These are phyloP conservation scores for Luzula sylvatica DNA, from an alignment of 176 grass and related monocot species.

Conservation along the genomic window DNA sequence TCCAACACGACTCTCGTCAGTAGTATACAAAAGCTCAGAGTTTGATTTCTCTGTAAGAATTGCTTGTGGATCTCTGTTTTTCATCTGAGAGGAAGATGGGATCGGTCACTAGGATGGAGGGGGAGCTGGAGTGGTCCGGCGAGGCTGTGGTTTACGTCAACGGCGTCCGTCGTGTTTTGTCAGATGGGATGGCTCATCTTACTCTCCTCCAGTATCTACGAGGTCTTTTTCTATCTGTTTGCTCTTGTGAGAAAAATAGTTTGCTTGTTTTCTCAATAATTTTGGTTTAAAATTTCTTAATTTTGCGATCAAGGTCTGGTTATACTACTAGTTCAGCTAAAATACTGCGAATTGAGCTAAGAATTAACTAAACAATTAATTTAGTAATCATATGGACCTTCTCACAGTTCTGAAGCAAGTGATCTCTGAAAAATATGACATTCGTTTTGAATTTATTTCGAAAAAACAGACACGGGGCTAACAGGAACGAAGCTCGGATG, in stretches of 20 bases:
- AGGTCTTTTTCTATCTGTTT: slow-evolving; percentile 26
- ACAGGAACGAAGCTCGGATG: slow-evolving; percentile 94
- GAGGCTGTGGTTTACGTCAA: slow-evolving; percentile 85
- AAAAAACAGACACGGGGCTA: slow-evolving; percentile 54
- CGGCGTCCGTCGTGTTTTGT: slow-evolving; percentile 71
- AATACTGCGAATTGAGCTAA: too few relatives aligned
- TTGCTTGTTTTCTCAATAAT: slow-evolving; percentile 8
- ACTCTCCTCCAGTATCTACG: slow-evolving; percentile 91
- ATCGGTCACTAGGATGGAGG: slow-evolving; percentile 40
- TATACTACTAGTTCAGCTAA: neutral
- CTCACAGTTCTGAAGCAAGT: too few relatives aligned
- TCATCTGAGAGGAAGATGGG: slow-evolving; percentile 35
- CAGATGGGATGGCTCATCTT: slow-evolving; percentile 80
- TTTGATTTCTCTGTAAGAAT: too few relatives aligned
- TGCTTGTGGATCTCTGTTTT: neutral
- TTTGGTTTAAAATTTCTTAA: neutral
- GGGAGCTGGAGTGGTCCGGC: slow-evolving; percentile 51
- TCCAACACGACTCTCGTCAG: neutral
- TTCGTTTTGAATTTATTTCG: too few relatives aligned
- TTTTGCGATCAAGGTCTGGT: neutral
- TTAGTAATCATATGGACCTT: too few relatives aligned
- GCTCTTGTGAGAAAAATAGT: neutral
- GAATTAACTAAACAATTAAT: too few relatives aligned
- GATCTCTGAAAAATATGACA: too few relatives aligned
- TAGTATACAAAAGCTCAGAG: neutral